phyloP scores from a whole-genome alignment of 2,329 filamentous ascomycete genomes.

The Neopestalotiopsis clavispora region DNA sequence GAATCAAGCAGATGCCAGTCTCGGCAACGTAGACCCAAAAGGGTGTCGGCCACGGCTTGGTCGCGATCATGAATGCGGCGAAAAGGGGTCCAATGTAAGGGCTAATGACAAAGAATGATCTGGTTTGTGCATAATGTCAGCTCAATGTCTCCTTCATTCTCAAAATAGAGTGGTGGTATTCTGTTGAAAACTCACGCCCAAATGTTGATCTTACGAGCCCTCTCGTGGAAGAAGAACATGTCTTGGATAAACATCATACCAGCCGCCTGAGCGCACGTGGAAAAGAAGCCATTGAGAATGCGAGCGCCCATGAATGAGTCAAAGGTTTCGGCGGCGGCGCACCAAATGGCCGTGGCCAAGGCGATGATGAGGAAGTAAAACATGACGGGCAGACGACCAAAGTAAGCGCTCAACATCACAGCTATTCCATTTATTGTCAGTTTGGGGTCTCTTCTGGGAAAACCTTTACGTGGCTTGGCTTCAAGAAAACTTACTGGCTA shows the following conservation, averaged over 20 bases:
- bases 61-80: conserved; percentile 53
- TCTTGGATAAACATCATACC: conserved; percentile 61
- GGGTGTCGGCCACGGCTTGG: conserved; percentile 47
- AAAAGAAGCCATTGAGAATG: conserved; percentile 54
- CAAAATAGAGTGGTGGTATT: neutral
- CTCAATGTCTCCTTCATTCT: neutral
- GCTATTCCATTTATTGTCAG: conserved; percentile 26
- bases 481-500: conserved; percentile 36
- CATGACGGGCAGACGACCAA: conserved; percentile 49
- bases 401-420: conserved; percentile 46
- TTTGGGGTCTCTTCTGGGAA: neutral
- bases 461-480: neutral
- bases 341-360: conserved; percentile 47
- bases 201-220: conserved; percentile 54
- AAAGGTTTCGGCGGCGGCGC: conserved; percentile 47
- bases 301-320: conserved; percentile 53
- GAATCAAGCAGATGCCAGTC: conserved; percentile 40
- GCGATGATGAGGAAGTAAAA: conserved; percentile 45
- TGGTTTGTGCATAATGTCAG: conserved; percentile 18
- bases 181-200: conserved; percentile 41
- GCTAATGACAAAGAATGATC: conserved; percentile 43
- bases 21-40: conserved; percentile 54
- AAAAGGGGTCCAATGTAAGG: conserved; percentile 52
- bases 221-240: conserved; percentile 64
- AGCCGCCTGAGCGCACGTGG: conserved; percentile 47